A percentile compares a stretch with the other conserved stretches of the same genome.
Conservation (phyloP, 176 grass and related monocot genomes). For the Aegilops longissima region DNA sequence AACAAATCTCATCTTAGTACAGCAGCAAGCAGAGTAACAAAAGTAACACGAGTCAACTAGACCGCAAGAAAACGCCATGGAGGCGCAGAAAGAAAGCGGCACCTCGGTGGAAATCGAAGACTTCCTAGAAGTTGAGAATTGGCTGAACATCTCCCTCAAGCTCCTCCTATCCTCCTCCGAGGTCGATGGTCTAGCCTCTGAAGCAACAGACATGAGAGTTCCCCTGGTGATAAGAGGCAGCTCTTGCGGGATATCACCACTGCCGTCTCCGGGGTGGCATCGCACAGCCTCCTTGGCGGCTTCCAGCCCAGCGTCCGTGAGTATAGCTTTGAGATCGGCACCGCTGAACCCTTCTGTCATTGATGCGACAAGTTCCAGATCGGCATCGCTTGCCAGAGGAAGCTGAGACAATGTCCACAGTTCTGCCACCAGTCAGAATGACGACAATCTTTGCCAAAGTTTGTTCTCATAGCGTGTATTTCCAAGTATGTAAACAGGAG, state of each 20-base stretch:
- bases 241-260: background rate
- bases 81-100: background rate
- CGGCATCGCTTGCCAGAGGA: constrained; percentile 54
- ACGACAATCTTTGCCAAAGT: background rate
- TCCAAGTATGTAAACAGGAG: background rate
- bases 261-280: background rate
- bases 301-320: constrained; percentile 64
- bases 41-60: background rate
- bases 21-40: background rate
- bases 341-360: constrained; percentile 80
- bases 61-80: background rate
- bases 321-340: constrained; percentile 74
- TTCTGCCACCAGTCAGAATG: background rate
- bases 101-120: constrained; percentile 75
- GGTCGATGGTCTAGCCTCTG: constrained; percentile 69
- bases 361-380: constrained; percentile 73
- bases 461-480: background rate
- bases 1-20: constrained; percentile 14
- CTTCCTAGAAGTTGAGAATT: constrained; percentile 69
- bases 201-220: constrained; percentile 70
- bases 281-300: constrained; percentile 41
- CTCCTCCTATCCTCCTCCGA: constrained; percentile 61
- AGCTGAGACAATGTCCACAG: constrained; percentile 38
- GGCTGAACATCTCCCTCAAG: constrained; percentile 47
- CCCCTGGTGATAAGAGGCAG: constrained; percentile 52